Evolutionary conservation across 768 basidiomycete species (phyloP), one percentile per base, ranked within the genome.

Genomic region (Rhizopogon sp.): DNA sequence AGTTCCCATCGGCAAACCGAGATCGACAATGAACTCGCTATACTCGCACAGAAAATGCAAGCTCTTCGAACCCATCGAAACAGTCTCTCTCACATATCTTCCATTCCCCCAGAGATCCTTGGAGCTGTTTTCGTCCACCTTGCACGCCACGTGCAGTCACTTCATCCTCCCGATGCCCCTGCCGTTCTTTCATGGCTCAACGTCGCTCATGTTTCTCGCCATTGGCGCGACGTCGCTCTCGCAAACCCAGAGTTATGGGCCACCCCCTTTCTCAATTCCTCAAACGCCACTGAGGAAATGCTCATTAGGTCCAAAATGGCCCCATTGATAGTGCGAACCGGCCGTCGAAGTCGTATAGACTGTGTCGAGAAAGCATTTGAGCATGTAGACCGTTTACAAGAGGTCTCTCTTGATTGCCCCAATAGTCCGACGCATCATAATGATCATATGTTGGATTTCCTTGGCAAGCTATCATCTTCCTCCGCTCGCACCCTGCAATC

Each of bases 271-370:
- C 72, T 76, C 39, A 60, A 58, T 9, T 68, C 66, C 25, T 68
- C 65, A 8, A 59, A 56, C 31, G 76, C 74, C 73, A 71, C 70
- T 16, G 66, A 72, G 52, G 76, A 75, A 59, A 74, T 80, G 69
- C 56, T 81, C 25, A 63, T 60, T 37, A 70, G 79, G 20, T 81
- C 79, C 3, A 79, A 76, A 59, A 71, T 64, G 63, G 71, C 71
- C 14, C 66, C 70, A 33, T 43, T 68, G 41, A 55, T 55, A 35
- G 47, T 68, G 31, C n/a, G 50, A 39, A 29, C 50, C 3, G 62
- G 66, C 63, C 75, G 22, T 54, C 64, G 43, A 55, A 76, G 50
- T 66, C 62, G 50, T 66, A 60, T 28, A 58, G 59, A 55, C 43
- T 67, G 42, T 54, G 61, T 76, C 28, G 64, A 64, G 37, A 64